Evolutionary conservation across 1,139 yeast genomes (phyloP), one percentile per base, ranked within the genome.

Genomic region (Suhomyces bolitotheri): DNA sequence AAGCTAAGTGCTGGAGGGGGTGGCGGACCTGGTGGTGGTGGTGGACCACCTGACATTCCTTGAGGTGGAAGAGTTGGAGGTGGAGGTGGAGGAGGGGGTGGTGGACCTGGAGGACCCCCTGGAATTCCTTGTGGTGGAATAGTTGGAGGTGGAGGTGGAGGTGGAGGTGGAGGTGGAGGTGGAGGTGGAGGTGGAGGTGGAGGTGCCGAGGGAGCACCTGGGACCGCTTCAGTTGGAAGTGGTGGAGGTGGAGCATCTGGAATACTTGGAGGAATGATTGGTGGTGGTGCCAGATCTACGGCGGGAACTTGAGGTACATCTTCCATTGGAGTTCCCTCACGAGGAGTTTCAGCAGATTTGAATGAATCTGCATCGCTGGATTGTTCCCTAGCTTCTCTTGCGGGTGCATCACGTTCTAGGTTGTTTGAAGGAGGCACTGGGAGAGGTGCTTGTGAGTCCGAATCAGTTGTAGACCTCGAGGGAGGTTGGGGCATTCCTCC

Each of bases 401-500:
- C 27, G 15, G 26, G 20, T 10, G 34, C 16, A 9, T 27, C 29
- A 14, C 29, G 32, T 22, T 34, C 33, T 5, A 43, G 40, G 25
- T 36, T 37, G 36, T 59, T 54, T 16, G 51, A 45, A 8, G 62
- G 56, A 4, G 76, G 72, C 4, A 15, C 26, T 15, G 28, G 14
- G 4, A 11, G 21, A 6, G 28, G 21, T 5, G 28, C 7, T 25
- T 27, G 15, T 5, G 27, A 34, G 13, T 29, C 32, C 4, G 32
- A 24, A 7, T n/a, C 19, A 16, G 39, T 38, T 3, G 46, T 39
- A 24, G 38, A 38, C 36, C 60, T 56, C 15, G 53, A 46, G 8
- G 62, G 58, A 3, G 76, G 72, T 31, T 68, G 71, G 22, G 40
- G 71, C 82, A 78, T 77, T 3, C 82, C 78, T 2, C 85, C 82